A percentile compares a stretch with the other conserved stretches of the same genome.
phyloP scores from a whole-genome alignment of 192 early-diverging fungal species.

The Umbelopsis ramanniana region DNA sequence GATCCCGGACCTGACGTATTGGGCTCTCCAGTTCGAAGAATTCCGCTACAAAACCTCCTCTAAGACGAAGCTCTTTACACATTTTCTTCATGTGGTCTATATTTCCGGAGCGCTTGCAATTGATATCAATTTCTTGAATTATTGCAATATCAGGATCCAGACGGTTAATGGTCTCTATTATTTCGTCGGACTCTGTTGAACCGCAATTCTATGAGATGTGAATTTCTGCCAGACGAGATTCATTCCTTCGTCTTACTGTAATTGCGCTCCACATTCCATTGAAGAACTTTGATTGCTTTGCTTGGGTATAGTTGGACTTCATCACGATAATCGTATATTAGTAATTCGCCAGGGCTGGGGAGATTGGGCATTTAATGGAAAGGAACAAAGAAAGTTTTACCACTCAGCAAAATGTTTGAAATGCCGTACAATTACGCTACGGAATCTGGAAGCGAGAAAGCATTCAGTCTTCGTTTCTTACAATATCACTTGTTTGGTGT shows the following conservation, averaged over 20 bases:
- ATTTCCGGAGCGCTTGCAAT: slow-evolving; percentile 67
- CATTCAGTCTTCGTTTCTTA: too few species aligned
- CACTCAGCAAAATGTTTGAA: slow-evolving; percentile 2
- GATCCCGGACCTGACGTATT: slow-evolving; percentile 54
- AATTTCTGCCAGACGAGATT: neutral
- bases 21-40: slow-evolving; percentile 74
- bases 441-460: too few species aligned
- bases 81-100: slow-evolving; percentile 66
- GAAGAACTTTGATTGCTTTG: slow-evolving; percentile 62
- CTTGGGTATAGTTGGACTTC: neutral
- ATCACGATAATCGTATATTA: slow-evolving; percentile 50
- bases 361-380: neutral
- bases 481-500: too few species aligned
- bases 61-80: slow-evolving; percentile 58
- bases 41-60: slow-evolving; percentile 73
- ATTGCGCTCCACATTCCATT: slow-evolving; percentile 87
- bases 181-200: slow-evolving; percentile 50
- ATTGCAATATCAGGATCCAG: slow-evolving; percentile 74
- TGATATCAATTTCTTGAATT: slow-evolving; percentile 81
- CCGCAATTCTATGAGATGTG: neutral
- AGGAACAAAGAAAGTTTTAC: neutral
- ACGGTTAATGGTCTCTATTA: slow-evolving; percentile 54
- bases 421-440: too few species aligned
- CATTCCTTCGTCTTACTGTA: slow-evolving; percentile 47
- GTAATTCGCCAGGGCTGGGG: slow-evolving; percentile 45